Base-by-base conservation (phyloP, 805 yeast species). In the Zygosaccharomyces siamensis region DNA sequence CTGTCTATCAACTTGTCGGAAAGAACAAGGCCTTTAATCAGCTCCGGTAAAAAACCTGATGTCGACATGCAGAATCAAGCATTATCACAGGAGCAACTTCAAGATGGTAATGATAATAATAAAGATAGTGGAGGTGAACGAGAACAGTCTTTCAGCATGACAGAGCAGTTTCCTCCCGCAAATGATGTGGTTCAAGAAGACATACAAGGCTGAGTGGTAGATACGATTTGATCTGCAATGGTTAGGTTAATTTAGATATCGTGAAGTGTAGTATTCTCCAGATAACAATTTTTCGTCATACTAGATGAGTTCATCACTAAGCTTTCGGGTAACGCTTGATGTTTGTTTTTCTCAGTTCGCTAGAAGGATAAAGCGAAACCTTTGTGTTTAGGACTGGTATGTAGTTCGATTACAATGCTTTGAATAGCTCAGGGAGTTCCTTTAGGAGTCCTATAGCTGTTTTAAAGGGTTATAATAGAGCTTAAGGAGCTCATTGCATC, bases 1-100 rank as follows among this genome's bases (percentile, higher is more conserved):
- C 35, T 66, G 6, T 55, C 63, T 8, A 63, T 66, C 40, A 63
- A 57, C 39, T 32, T 60, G 2, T 43, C 54, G 10, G 39, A 39
- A 30, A 43, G 39, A 35, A 32, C 39, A 39, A 45, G 31, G 35
- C 1, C 30, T 16, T 27, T 28, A 18, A 7, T 41, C 11, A 41
- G 30, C 32, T 7, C 14, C 11, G 7, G n/a, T 39, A 5, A 7
- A 21, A 33, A 33, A 8, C 7, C 21, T 2, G 11, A 8, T 16
- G 12, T 21, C 1, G 37, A 33, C 16, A 10, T 11, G 16, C 37
- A 14, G 12, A 14, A 4, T 33, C 5, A 8, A 12, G 16, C 7
- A 10, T 10, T 16, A 33, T 11, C 37, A 14, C 37, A 33, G 23
- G 37, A 21, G 6, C 37, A 33, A 10, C 10, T 14, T 7, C 37